These are phyloP conservation scores for Candida schatavii DNA, from an alignment of 805 yeast species.

Conservation along the genomic window DNA sequence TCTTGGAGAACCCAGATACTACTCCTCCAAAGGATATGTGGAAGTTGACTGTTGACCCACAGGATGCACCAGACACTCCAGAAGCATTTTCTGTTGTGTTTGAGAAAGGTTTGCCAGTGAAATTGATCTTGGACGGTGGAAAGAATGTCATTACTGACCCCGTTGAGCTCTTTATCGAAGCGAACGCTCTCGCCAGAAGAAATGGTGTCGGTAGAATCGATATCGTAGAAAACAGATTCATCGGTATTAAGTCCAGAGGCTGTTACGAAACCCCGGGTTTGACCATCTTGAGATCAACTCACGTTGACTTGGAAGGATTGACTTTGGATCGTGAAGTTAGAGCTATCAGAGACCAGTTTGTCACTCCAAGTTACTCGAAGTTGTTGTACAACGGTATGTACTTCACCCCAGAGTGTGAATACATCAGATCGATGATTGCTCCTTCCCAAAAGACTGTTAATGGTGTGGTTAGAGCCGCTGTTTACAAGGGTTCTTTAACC, in stretches of 20 bases:
- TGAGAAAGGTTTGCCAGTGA: slow-evolving; percentile 83
- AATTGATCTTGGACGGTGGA: slow-evolving; percentile 66
- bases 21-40: slow-evolving; percentile 99
- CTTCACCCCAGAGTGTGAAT: slow-evolving; percentile 98
- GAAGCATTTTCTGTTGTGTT: slow-evolving; percentile 84
- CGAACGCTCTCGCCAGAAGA: slow-evolving; percentile 95
- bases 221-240: slow-evolving; percentile 98
- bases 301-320: slow-evolving; percentile 94
- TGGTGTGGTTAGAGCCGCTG: slow-evolving; percentile 91
- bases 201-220: slow-evolving; percentile 99
- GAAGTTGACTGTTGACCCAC: slow-evolving; percentile 96
- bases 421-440: slow-evolving; percentile 85
- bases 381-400: slow-evolving; percentile 95
- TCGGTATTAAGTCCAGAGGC: slow-evolving; percentile 98
- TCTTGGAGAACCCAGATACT: slow-evolving; percentile 95
- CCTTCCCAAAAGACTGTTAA: slow-evolving; percentile 95
- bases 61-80: slow-evolving; percentile 91
- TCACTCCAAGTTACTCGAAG: slow-evolving; percentile 87
- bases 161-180: slow-evolving; percentile 87
- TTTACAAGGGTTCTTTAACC: slow-evolving; percentile 84
- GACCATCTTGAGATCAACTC: slow-evolving; percentile 89
- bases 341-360: slow-evolving; percentile 93
- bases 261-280: slow-evolving; percentile 99
- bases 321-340: slow-evolving; percentile 97
- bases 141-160: slow-evolving; percentile 72